Conservation (phyloP, 2,329 filamentous ascomycete species). For the Aspergillus bombycis region DNA sequence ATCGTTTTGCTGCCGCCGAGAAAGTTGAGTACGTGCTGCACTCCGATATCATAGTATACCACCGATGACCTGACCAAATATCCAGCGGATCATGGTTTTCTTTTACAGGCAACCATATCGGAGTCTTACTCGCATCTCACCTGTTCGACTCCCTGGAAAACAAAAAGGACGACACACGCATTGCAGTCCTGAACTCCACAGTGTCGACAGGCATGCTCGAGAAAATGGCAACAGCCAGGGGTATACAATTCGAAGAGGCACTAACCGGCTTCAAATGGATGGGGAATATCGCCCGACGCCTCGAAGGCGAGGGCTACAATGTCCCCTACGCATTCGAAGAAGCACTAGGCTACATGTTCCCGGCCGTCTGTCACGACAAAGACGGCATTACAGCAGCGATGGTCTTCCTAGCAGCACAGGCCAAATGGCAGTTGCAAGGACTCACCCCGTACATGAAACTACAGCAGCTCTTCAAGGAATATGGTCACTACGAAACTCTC, state of each 20-base stretch:
- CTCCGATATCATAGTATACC: background rate
- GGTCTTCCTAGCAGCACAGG: conserved; percentile 60
- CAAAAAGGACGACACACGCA: conserved; percentile 38
- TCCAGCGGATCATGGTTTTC: conserved; percentile 58
- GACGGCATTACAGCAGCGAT: conserved; percentile 65
- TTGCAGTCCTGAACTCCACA: conserved; percentile 64
- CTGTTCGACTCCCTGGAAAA: conserved; percentile 52
- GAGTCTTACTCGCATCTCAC: conserved; percentile 62
- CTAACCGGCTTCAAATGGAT: conserved; percentile 72
- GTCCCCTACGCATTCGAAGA: conserved; percentile 66
- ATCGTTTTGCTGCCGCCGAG: conserved; percentile 65
- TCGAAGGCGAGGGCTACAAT: conserved; percentile 53
- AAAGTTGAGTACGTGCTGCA: conserved; percentile 49
- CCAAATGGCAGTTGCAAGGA: conserved; percentile 54
- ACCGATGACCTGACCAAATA: background rate
- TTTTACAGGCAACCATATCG: conserved; percentile 68
- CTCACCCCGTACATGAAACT: conserved; percentile 62
- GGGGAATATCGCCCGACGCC: conserved; percentile 61
- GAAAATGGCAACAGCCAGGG: conserved; percentile 57
- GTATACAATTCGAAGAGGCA: conserved; percentile 63
- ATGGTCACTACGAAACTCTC: conserved; percentile 64
- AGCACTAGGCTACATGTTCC: conserved; percentile 69
- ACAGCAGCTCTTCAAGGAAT: conserved; percentile 58
- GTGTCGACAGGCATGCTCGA: conserved; percentile 67
- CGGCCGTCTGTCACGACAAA: conserved; percentile 65